A percentile compares a stretch with the other conserved stretches of the same genome.
Conservation (phyloP, 257 asterid species). For the Cynanchum wilfordii region DNA sequence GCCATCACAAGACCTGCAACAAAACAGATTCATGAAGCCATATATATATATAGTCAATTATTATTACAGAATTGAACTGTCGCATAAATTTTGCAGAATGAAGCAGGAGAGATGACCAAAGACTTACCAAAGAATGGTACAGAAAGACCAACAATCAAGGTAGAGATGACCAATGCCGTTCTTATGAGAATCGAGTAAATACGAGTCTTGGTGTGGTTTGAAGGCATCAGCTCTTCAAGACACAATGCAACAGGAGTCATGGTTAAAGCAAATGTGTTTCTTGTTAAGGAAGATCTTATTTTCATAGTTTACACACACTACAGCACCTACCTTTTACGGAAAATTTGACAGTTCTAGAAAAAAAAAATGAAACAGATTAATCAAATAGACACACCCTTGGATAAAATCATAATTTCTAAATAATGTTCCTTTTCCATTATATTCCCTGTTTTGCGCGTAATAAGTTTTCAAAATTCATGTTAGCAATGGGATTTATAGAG, state of each 20-base stretch:
- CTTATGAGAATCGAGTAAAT: slow-evolving; percentile 63
- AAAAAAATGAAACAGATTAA: neutral
- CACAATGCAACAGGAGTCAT: slow-evolving; percentile 91
- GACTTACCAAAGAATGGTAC: slow-evolving; percentile 80
- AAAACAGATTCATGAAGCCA: neutral
- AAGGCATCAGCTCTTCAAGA: slow-evolving; percentile 83
- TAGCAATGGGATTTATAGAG: neutral
- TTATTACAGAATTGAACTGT: neutral
- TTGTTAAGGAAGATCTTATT: slow-evolving; percentile 34
- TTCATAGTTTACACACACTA: neutral
- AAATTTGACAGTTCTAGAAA: neutral
- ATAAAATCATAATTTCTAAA: neutral
- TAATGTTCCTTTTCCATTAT: neutral
- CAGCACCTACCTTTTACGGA: neutral
- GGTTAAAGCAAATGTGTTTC: slow-evolving; percentile 74
- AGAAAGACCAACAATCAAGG: slow-evolving; percentile 64
- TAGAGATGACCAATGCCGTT: slow-evolving; percentile 70
- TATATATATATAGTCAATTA: neutral
- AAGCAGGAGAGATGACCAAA: neutral
- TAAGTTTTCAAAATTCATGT: neutral
- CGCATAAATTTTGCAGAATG: too few species aligned
- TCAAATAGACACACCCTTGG: neutral
- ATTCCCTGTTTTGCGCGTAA: neutral
- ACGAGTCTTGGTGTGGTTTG: slow-evolving; percentile 43
- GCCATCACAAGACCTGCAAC: slow-evolving; percentile 78